Evolutionary conservation across 768 basidiomycete genomes (phyloP).

Genomic region (Rhodotorula toruloides): DNA sequence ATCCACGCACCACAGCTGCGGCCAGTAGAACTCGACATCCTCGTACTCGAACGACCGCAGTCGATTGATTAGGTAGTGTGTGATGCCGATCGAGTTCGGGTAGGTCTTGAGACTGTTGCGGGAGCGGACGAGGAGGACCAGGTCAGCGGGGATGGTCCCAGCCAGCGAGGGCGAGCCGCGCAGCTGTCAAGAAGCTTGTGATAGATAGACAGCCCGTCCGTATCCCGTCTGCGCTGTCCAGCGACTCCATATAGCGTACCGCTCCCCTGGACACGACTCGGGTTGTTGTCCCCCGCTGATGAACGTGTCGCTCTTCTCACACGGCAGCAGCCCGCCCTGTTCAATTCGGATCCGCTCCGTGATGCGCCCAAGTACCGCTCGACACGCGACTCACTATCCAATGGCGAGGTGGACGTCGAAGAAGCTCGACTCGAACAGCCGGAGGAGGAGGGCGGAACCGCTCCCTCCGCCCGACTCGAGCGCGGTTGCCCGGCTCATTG

Average conservation of each 20-base stretch:
- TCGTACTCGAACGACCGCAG: conserved; percentile 49
- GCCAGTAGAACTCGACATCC: conserved; percentile 54
- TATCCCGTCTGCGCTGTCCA: too few relatives aligned
- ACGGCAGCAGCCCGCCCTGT: too few relatives aligned
- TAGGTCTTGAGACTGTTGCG: conserved; percentile 48
- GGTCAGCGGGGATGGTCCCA: neutral
- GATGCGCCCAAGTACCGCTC: too few relatives aligned
- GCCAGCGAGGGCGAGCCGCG: neutral
- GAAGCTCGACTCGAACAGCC: conserved; percentile 40
- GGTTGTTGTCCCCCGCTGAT: neutral
- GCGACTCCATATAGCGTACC: too few relatives aligned
- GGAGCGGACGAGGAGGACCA: neutral
- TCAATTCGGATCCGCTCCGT: too few relatives aligned
- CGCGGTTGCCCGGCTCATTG: too few relatives aligned
- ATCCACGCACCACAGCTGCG: conserved; percentile 49
- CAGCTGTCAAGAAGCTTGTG: too few relatives aligned
- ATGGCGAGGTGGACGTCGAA: conserved; percentile 42
- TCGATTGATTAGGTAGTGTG: conserved; percentile 51
- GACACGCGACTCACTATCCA: conserved; percentile 33
- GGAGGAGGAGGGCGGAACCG: conserved; percentile 36
- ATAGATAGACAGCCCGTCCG: too few relatives aligned
- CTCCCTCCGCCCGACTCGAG: conserved; percentile 22
- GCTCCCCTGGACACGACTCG: neutral
- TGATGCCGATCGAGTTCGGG: conserved; percentile 51
- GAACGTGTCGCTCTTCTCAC: neutral